phyloP scores from a whole-genome alignment of 371 early-diverging fungal species.

The Actinomucor elegans region DNA sequence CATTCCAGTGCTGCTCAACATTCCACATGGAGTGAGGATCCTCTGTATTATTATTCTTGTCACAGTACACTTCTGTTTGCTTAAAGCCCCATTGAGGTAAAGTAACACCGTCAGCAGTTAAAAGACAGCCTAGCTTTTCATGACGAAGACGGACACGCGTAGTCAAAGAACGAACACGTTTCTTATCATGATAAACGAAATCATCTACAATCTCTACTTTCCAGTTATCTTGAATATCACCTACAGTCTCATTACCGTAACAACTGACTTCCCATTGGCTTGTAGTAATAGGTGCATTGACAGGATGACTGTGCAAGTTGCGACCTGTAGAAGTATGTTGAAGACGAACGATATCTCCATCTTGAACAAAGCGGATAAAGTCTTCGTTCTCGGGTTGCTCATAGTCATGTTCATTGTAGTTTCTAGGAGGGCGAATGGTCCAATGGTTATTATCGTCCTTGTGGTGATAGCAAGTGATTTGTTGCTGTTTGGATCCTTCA shows the following conservation, averaged over 20 bases:
- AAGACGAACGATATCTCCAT: slow-evolving; percentile 86
- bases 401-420: slow-evolving; percentile 27
- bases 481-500: slow-evolving; percentile 92
- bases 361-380: slow-evolving; percentile 59
- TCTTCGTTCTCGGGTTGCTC: slow-evolving; percentile 42
- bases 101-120: slow-evolving; percentile 74
- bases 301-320: slow-evolving; percentile 84
- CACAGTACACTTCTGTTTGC: slow-evolving; percentile 95
- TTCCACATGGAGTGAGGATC: slow-evolving; percentile 90
- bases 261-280: slow-evolving; percentile 87
- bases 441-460: slow-evolving; percentile 98
- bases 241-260: slow-evolving; percentile 72
- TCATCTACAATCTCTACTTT: slow-evolving; percentile 84
- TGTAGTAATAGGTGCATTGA: slow-evolving; percentile 83
- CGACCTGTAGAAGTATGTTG: slow-evolving; percentile 72
- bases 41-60: slow-evolving; percentile 61
- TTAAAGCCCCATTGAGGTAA: slow-evolving; percentile 99
- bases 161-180: slow-evolving; percentile 72
- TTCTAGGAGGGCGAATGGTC: slow-evolving; percentile 57
- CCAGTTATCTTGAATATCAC: slow-evolving; percentile 92
- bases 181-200: slow-evolving; percentile 36
- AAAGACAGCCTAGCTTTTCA: slow-evolving; percentile 74
- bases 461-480: slow-evolving; percentile 98
- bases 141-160: slow-evolving; percentile 92
- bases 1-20: slow-evolving; percentile 90